Evolutionary conservation across 352 stramenopile genomes (phyloP).

Genomic region (Phytophthora brassicae): DNA sequence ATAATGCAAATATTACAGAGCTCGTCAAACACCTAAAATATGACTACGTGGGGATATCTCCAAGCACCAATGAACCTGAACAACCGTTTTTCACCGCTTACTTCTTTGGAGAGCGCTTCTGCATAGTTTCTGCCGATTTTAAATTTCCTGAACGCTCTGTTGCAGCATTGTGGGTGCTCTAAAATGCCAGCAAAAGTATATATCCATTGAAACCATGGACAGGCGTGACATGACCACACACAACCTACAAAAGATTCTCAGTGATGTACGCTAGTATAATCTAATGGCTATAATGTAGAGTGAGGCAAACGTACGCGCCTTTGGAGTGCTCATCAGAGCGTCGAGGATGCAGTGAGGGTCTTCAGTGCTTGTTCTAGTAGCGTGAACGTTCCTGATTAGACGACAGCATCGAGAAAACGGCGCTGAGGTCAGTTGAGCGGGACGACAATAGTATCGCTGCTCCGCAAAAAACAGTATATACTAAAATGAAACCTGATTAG

Average conservation of each 20-base stretch:
- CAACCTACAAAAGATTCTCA: constrained; percentile 14
- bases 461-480: no score
- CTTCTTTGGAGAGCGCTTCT: constrained; percentile 1
- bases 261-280: constrained; percentile 3
- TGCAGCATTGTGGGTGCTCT: not conserved
- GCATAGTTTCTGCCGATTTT: constrained; percentile 2
- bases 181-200: constrained; percentile 4
- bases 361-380: not conserved
- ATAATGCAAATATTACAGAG: not conserved
- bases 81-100: not conserved
- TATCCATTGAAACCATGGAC: constrained; percentile 3
- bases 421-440: not conserved
- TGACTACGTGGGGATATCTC: not conserved
- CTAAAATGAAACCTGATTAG: no score
- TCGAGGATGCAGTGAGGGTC: not conserved
- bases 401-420: no score
- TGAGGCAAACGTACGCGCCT: constrained; percentile 1
- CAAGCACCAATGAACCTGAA: not conserved
- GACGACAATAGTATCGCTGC: no score
- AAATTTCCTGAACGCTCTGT: constrained; percentile 5
- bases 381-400: not conserved
- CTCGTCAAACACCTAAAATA: not conserved
- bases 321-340: not conserved
- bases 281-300: constrained; percentile 12
- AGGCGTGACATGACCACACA: constrained; percentile 8